A percentile compares a stretch with the other conserved stretches of the same genome.
phyloP scores from a whole-genome alignment of 352 stramenopile species.

The Phytophthora kernoviae region DNA sequence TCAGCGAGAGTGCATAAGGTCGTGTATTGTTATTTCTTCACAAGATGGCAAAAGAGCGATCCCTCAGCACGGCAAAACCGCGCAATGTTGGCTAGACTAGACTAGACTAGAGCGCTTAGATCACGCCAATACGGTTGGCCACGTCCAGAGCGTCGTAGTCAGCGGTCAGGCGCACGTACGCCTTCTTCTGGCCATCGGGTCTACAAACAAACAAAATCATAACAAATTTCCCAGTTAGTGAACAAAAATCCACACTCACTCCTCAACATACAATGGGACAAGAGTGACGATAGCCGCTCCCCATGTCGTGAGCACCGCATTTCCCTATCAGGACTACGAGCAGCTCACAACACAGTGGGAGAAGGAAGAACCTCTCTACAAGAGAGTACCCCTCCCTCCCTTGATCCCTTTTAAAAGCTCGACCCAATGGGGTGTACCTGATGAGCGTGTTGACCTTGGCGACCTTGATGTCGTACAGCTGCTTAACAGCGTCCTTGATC shows the following conservation, averaged over 20 bases:
- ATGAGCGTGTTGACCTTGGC: conserved; percentile 99
- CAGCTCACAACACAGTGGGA: conserved; percentile 4
- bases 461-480: conserved; percentile 99
- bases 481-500: conserved; percentile 99
- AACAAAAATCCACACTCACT: conserved; percentile 1
- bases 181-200: conserved; percentile 99
- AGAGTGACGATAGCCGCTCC: conserved; percentile 21
- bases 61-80: conserved; percentile 21
- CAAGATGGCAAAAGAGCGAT: conserved; percentile 73
- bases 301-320: conserved; percentile 22
- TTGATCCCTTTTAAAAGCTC: conserved; percentile 48
- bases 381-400: conserved; percentile 5
- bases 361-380: neutral
- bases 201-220: conserved; percentile 47
- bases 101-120: conserved; percentile 88
- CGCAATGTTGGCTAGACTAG: conserved; percentile 16
- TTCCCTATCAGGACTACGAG: conserved; percentile 58
- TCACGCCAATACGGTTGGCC: conserved; percentile 99
- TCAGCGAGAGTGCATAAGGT: conserved; percentile 25
- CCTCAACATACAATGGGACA: neutral
- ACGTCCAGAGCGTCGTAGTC: conserved; percentile 99
- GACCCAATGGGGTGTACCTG: conserved; percentile 92
- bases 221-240: conserved; percentile 28
- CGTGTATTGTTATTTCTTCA: conserved; percentile 46
- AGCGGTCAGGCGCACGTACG: conserved; percentile 98